phyloP scores from a whole-genome alignment of 2,329 filamentous ascomycete species.

The Tolypocladium guangdongense region DNA sequence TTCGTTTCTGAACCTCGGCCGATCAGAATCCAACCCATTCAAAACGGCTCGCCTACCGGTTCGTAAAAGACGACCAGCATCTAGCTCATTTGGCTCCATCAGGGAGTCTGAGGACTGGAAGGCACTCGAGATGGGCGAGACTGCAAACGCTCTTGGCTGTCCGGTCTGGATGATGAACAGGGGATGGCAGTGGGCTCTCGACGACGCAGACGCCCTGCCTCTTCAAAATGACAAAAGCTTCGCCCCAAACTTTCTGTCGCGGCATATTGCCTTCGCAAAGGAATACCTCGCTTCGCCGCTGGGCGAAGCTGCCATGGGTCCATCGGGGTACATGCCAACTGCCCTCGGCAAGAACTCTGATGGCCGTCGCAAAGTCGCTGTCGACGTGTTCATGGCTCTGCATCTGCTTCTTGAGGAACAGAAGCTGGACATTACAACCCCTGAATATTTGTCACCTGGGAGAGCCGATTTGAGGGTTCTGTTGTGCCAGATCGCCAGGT shows the following conservation, averaged over 20 bases:
- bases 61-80: slow-evolving; percentile 20
- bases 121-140: slow-evolving; percentile 33
- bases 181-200: slow-evolving; percentile 63
- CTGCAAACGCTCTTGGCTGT: slow-evolving; percentile 35
- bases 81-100: slow-evolving; percentile 24
- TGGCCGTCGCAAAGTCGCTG: slow-evolving; percentile 47
- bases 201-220: slow-evolving; percentile 29
- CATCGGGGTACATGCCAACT: slow-evolving; percentile 55
- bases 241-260: slow-evolving; percentile 31
- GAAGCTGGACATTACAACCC: slow-evolving; percentile 58
- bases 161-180: slow-evolving; percentile 49
- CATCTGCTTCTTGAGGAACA: slow-evolving; percentile 85
- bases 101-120: slow-evolving; percentile 34
- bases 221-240: slow-evolving; percentile 13
- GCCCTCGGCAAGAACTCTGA: slow-evolving; percentile 40
- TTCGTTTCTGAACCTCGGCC: slow-evolving; percentile 49
- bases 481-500: slow-evolving; percentile 68
- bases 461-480: slow-evolving; percentile 54
- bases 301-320: slow-evolving; percentile 44
- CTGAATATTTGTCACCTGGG: slow-evolving; percentile 32
- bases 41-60: slow-evolving; percentile 16
- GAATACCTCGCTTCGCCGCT: slow-evolving; percentile 51
- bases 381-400: slow-evolving; percentile 62
- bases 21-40: slow-evolving; percentile 15
- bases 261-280: slow-evolving; percentile 47